Conservation (phyloP, 108 stramenopile species). For the Fragilaria radians region DNA sequence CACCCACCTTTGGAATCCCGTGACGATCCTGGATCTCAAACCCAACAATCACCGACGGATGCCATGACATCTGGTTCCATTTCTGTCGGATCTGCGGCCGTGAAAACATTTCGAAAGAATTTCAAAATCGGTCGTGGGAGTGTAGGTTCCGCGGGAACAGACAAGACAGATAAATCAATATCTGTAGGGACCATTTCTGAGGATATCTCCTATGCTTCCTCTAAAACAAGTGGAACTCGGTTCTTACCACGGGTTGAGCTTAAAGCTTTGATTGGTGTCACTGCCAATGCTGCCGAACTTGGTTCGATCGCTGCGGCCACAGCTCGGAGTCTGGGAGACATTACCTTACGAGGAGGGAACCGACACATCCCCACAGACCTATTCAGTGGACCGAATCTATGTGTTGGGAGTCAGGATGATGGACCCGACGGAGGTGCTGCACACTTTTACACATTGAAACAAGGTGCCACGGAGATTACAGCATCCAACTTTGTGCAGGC, state of each 20-base stretch:
- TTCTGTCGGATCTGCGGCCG: not conserved
- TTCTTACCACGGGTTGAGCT: conserved; percentile 48
- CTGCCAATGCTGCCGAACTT: conserved; percentile 43
- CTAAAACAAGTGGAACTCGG: not conserved
- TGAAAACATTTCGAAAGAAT: conserved; percentile 2
- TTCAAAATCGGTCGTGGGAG: not conserved
- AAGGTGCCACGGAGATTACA: conserved; percentile 34
- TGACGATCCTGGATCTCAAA: not conserved
- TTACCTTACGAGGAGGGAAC: conserved; percentile 62
- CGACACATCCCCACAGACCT: conserved; percentile 50
- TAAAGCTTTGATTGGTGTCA: conserved; percentile 39
- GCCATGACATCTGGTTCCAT: not conserved
- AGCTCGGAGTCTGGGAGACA: conserved; percentile 41
- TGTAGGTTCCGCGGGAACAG: not conserved
- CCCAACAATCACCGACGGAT: not conserved
- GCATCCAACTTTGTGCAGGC: conserved; percentile 19
- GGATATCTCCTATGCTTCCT: not conserved
- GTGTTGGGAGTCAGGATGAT: conserved; percentile 46
- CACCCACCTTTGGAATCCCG: conserved; percentile 17
- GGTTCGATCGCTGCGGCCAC: conserved; percentile 47
- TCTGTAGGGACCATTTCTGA: not conserved
- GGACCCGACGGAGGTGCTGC: conserved; percentile 45
- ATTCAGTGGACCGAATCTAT: conserved; percentile 79
- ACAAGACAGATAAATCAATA: not conserved
- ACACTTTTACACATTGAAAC: conserved; percentile 61